Evolutionary conservation across 2,329 filamentous ascomycete genomes (phyloP), one percentile per base, ranked within the genome.

Genomic region (Xylariales sp.): DNA sequence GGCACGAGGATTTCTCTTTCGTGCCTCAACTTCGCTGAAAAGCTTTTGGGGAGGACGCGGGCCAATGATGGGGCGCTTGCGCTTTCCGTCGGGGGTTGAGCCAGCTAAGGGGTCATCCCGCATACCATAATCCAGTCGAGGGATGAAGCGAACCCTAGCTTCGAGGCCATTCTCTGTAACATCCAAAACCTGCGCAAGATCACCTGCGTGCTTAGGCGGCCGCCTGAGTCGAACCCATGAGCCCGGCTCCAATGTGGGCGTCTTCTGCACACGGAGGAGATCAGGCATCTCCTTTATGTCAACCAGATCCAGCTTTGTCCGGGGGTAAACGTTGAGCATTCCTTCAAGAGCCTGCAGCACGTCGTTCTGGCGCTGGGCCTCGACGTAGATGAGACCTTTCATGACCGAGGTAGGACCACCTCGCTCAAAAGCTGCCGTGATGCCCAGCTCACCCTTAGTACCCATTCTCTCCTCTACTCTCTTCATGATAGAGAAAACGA

Each of bases 271-370:
- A 36, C 89, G 81, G 14, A 98, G 73, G n/a, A 98, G 76, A 62
- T 97, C 93, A 2, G 93, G 91, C 83, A 96, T 95, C 63, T 98
- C 93, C 61, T 95, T 95, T 54, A 97, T 89, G 33, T 93, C 88
- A 29, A 98, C 88, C 36, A 97, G 70, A 30, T 90, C 78, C 66
- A 93, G 83, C 62, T 89, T 93, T 19, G 80, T 85, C 40, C 88
- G 81, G 38, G 91, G 87, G 59, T 96, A 98, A 25, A 95, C 85
- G 55, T 95, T 89, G 44, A 88, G 78, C 54, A 98, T 78, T 29
- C 83, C 86, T 44, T 95, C 87, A 29, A 95, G 70, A 6, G 88
- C 87, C 37, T 82, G 74, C 54, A 90, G 70, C 48, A 97, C 88
- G 62, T 96, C 89, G 31, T 86, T 86, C 58, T 93, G 85, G 45